Evolutionary conservation across 2,329 filamentous ascomycete genomes (phyloP), one percentile per base, ranked within the genome.

Genomic region (Drechmeria coniospora): DNA sequence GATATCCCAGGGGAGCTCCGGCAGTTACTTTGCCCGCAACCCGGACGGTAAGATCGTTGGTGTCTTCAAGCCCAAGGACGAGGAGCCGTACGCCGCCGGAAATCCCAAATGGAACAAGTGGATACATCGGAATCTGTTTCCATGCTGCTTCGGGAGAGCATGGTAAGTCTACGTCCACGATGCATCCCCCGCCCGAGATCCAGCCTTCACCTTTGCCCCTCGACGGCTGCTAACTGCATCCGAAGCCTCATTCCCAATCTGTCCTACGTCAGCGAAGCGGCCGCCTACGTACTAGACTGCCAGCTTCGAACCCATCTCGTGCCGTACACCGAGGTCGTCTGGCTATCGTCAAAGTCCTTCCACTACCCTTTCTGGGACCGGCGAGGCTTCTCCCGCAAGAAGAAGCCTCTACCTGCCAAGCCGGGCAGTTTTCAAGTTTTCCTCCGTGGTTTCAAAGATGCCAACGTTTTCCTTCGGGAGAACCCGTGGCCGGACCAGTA

Each of bases 91-190:
- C 48, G 90, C 90, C 2, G 90, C 82, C 18, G 79, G 83, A 41
- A 98, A 98, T 48, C 90, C 90, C 5, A 98, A 98, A 52, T 95
- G 87, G 87, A 95, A 92, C 42, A 98, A 98, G 56, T 98, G 90
- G 90, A 86, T 98, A 59, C 90, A 98, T 53, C 69, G 90, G 37
- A 98, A 98, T 50, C 51, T 98, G 38, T 95, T 98, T 42, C 90
- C 90, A 7, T 98, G 92, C 57, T 94, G 82, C 54, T 98, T 98
- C 45, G 90, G 90, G 12, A 68, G 90, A 45, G 86, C 87, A 25
- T 95, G 84, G 68, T 74, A 51, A 29, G 63, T 49, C 19, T 5
- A n/a, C n/a, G n/a, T n/a, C n/a, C n/a, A n/a, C n/a, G n/a, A n/a
- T n/a, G n/a, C n/a, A n/a, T n/a, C n/a, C n/a, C n/a, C n/a, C n/a